Percentiles rank a stretch among this genome's conserved stretches.
These are phyloP conservation scores for Pestalotiopsis sp. DNA, from an alignment of 2,329 filamentous ascomycete species.

Conservation along the genomic window DNA sequence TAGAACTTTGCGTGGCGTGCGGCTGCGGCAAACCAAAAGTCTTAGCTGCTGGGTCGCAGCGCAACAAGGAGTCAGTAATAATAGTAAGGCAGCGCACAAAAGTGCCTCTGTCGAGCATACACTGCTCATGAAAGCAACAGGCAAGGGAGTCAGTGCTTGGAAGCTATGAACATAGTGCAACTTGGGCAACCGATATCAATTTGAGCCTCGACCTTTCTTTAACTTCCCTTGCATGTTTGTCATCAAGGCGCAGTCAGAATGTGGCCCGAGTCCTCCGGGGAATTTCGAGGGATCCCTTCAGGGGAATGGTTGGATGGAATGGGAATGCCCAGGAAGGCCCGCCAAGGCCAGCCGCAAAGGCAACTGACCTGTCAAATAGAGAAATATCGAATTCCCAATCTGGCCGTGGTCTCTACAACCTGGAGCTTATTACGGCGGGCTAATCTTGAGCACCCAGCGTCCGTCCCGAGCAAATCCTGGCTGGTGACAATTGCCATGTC, in stretches of 20 bases:
- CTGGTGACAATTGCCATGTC: not conserved
- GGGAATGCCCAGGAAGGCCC: not conserved
- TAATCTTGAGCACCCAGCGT: not conserved
- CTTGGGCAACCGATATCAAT: not conserved
- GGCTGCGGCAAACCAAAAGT: not conserved
- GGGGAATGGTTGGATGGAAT: not conserved
- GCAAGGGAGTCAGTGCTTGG: not conserved
- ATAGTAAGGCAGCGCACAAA: not conserved
- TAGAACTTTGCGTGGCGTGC: not conserved
- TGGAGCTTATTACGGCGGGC: not conserved
- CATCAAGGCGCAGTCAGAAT: not conserved
- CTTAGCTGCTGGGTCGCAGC: not conserved
- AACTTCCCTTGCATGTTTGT: not conserved
- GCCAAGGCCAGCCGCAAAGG: not conserved
- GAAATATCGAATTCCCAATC: conserved; percentile 5
- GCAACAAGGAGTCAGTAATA: not conserved
- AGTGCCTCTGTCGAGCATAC: not conserved
- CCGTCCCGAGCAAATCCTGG: not conserved
- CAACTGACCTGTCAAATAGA: conserved; percentile 3
- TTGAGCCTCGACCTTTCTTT: not conserved
- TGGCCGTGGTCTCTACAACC: not conserved
- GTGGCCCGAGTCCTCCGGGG: not conserved
- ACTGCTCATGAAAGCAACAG: not conserved
- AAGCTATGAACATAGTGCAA: not conserved
- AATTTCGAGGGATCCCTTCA: not conserved